phyloP scores from a whole-genome alignment of 495 filamentous ascomycete species.

The Glutinoglossum americanum region DNA sequence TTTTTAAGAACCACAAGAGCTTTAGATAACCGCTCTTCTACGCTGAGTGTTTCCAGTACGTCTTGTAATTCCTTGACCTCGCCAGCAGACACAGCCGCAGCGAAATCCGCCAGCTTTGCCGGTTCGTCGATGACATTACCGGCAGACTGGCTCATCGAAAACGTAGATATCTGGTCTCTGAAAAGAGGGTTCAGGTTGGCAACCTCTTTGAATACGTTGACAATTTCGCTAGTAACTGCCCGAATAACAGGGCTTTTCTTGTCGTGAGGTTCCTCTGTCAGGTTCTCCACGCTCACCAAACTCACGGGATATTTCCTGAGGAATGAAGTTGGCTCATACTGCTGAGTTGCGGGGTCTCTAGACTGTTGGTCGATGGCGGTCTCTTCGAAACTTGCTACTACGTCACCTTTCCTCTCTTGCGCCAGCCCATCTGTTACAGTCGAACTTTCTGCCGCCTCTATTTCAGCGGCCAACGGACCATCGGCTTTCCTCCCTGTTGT shows the following conservation, averaged over 20 bases:
- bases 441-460: slow-evolving; percentile 29
- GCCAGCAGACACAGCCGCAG: slow-evolving; percentile 78
- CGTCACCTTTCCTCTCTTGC: slow-evolving; percentile 63
- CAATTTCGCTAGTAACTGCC: slow-evolving; percentile 88
- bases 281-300: slow-evolving; percentile 84
- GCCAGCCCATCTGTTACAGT: slow-evolving; percentile 21
- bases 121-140: slow-evolving; percentile 92
- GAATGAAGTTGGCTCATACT: slow-evolving; percentile 80
- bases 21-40: slow-evolving; percentile 78
- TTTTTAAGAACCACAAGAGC: slow-evolving; percentile 85
- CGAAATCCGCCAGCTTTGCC: slow-evolving; percentile 87
- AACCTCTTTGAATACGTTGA: slow-evolving; percentile 95
- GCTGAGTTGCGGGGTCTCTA: slow-evolving; percentile 21
- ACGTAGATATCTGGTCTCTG: slow-evolving; percentile 89
- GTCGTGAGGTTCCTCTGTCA: slow-evolving; percentile 71
- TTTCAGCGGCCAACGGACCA: slow-evolving; percentile 18
- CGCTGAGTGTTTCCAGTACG: slow-evolving; percentile 69
- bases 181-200: slow-evolving; percentile 87
- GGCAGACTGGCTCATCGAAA: slow-evolving; percentile 82
- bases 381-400: slow-evolving; percentile 96
- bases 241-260: slow-evolving; percentile 68
- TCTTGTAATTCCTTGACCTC: slow-evolving; percentile 85
- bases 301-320: slow-evolving; percentile 75
- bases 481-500: slow-evolving; percentile 6
- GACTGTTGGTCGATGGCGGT: slow-evolving; percentile 22